Base-by-base conservation (phyloP, 1,139 yeast species). In the Scheffersomyces cryptocercus region DNA sequence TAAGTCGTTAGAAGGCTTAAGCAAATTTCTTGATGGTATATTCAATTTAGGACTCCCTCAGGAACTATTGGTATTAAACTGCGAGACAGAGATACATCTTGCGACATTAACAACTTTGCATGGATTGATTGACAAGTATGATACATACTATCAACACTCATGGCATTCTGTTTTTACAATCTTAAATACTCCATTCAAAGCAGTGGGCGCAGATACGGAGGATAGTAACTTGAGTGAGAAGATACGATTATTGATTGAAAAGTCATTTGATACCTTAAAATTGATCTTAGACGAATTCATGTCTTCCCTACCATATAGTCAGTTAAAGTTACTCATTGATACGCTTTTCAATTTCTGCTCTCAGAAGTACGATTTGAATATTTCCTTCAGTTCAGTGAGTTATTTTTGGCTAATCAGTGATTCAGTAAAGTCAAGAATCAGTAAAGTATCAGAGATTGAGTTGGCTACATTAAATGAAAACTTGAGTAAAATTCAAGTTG, bases 401-500 rank as follows among this genome's bases (percentile, higher is more conserved):
- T 88, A 89, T 54, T 91, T 89, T 58, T 93, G 98, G 98, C 64
- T 86, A 29, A 80, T 91, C 7, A 86, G 96, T 52, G 98, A 91
- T 58, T 81, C 85, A 44, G 67, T 88, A 38, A 81, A 67, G 44
- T 58, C 64, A 10, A 58, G 64, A 41, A 58, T 64, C 30, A 29
- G 42, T 11, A 20, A 9, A 26, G 14, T 33, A 4, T 14, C 24
- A 7, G 43, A 38, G 15, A 29, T 31, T 31, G 41, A 41, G 2
- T 28, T 41, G 4, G 44, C 58, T 10, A 42, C 37, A 4, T 52
- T 57, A 7, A 58, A 59, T 29, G 49, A 51, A 1, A 58, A 59
- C 11, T 56, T 71, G 33, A 39, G 55, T 10, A 30, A 36, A 11
- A 29, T 38, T 12, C 14, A 36, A 12, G 37, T 39, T 3, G 59